Evolutionary conservation across 2,329 filamentous ascomycete species (phyloP).

Genomic region (Sclerotinia subarctica): DNA sequence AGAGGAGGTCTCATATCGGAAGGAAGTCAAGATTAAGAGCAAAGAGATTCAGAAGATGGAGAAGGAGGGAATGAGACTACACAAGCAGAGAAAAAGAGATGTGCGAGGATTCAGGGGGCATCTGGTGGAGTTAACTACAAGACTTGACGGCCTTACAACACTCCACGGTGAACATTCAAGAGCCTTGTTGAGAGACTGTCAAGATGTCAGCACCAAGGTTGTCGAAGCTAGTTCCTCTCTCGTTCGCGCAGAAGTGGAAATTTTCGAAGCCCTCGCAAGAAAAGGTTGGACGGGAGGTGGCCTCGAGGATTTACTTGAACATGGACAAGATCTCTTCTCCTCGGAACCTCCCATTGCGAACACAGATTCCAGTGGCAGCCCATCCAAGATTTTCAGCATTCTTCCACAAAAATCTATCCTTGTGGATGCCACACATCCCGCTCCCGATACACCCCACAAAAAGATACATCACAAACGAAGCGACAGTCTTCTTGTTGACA

Average conservation of each 20-base stretch:
- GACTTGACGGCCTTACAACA: conserved; percentile 60
- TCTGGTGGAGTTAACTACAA: conserved; percentile 59
- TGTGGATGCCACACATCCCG: conserved; percentile 46
- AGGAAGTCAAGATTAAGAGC: conserved; percentile 52
- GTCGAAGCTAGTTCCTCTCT: conserved; percentile 63
- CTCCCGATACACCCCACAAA: conserved; percentile 26
- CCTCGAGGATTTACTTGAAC: conserved; percentile 62
- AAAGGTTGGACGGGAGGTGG: conserved; percentile 68
- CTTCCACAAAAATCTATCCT: conserved; percentile 62
- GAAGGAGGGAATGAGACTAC: conserved; percentile 61
- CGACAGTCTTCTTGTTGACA: conserved; percentile 54
- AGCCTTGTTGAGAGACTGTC: conserved; percentile 58
- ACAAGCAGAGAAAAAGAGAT: conserved; percentile 56
- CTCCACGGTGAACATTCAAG: conserved; percentile 60
- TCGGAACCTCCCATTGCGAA: conserved; percentile 40
- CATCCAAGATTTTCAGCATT: conserved; percentile 59
- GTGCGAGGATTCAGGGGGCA: conserved; percentile 61
- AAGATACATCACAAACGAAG: conserved; percentile 44
- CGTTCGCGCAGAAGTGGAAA: conserved; percentile 66
- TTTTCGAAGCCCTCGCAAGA: conserved; percentile 62
- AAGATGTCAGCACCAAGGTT: conserved; percentile 61
- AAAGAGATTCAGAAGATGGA: conserved; percentile 62
- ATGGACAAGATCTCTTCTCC: conserved; percentile 60
- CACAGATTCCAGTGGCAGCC: conserved; percentile 38
- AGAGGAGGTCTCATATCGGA: conserved; percentile 59